Percentiles rank a stretch among this genome's conserved stretches.
Conservation (phyloP, 2,329 filamentous ascomycete species). For the Neofusicoccum laricinum region DNA sequence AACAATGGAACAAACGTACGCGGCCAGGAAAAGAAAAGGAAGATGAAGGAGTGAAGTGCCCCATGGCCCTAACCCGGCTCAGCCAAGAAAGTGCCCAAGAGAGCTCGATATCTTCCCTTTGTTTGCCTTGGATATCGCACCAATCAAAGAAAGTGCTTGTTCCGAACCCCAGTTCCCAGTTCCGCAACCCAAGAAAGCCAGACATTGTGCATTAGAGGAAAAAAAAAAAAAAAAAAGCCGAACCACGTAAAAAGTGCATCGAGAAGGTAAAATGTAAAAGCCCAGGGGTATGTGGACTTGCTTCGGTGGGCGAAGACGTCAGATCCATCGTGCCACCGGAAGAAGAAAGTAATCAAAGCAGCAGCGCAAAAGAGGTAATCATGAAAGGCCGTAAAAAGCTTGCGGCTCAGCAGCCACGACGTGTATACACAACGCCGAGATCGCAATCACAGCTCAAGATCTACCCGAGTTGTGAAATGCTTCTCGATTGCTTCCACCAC, state of each 20-base stretch:
- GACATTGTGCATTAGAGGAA: conserved; percentile 9
- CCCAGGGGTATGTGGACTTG: not conserved
- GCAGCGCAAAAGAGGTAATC: conserved; percentile 29
- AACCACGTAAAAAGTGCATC: conserved; percentile 9
- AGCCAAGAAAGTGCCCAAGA: not conserved
- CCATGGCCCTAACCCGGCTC: not conserved
- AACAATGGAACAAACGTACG: not conserved
- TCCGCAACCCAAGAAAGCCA: not conserved
- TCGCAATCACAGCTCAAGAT: conserved; percentile 17
- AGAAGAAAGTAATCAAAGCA: conserved; percentile 18
- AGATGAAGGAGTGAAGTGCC: not conserved
- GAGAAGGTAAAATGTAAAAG: conserved; percentile 2
- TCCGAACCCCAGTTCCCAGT: conserved; percentile 6
- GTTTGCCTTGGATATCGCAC: not conserved
- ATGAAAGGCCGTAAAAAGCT: conserved; percentile 36
- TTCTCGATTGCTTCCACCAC: conserved; percentile 21
- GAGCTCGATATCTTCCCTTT: not conserved
- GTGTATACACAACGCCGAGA: conserved; percentile 36
- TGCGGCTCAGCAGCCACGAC: conserved; percentile 21
- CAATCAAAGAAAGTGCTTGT: conserved; percentile 7
- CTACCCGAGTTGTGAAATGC: conserved; percentile 19
- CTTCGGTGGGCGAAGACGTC: not conserved
- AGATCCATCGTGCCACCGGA: not conserved
- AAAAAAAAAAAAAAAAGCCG: not conserved
- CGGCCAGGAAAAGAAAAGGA: not conserved